Conservation (phyloP, 305 asterid species). For the Rubia occidens region DNA sequence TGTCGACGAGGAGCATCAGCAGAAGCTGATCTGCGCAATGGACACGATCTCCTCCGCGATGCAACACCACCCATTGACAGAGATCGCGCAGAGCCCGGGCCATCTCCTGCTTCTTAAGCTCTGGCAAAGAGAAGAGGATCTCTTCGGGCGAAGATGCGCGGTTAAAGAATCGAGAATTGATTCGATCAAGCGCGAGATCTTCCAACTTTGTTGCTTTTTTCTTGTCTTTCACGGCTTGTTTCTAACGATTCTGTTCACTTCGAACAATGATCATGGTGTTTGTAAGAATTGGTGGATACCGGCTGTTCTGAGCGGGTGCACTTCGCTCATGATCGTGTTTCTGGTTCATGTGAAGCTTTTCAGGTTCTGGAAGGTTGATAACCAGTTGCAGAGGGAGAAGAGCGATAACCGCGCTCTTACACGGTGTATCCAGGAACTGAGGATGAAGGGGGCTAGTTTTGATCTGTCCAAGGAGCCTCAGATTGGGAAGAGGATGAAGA, state of each 20-base stretch:
- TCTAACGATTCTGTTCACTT: constrained; percentile 53
- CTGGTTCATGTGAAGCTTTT: constrained; percentile 62
- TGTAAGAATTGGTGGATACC: constrained; percentile 83
- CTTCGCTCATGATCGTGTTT: constrained; percentile 38
- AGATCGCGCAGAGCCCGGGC: constrained; percentile 84
- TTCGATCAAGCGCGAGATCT: constrained; percentile 48
- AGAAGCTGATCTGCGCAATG: constrained; percentile 28
- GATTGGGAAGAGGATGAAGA: constrained; percentile 78
- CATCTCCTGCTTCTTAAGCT: constrained; percentile 91
- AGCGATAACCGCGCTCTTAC: constrained; percentile 53
- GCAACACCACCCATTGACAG: constrained; percentile 74
- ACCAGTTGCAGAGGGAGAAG: constrained; percentile 62
- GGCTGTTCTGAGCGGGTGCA: constrained; percentile 29
- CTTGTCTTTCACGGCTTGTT: constrained; percentile 65
- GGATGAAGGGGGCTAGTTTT: constrained; percentile 90
- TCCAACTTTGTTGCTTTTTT: constrained; percentile 68
- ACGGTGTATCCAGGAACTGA: constrained; percentile 73
- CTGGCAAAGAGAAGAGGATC: constrained; percentile 77
- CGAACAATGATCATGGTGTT: constrained; percentile 17
- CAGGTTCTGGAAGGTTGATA: constrained; percentile 67
- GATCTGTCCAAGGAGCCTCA: constrained; percentile 70
- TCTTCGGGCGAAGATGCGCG: constrained; percentile 45
- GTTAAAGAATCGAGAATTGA: constrained; percentile 58
- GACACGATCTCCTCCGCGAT: constrained; percentile 29
- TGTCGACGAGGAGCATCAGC: constrained; percentile 54